phyloP scores from a whole-genome alignment of 1,284 basidiomycete species.

The Veloboletus limbatus region DNA sequence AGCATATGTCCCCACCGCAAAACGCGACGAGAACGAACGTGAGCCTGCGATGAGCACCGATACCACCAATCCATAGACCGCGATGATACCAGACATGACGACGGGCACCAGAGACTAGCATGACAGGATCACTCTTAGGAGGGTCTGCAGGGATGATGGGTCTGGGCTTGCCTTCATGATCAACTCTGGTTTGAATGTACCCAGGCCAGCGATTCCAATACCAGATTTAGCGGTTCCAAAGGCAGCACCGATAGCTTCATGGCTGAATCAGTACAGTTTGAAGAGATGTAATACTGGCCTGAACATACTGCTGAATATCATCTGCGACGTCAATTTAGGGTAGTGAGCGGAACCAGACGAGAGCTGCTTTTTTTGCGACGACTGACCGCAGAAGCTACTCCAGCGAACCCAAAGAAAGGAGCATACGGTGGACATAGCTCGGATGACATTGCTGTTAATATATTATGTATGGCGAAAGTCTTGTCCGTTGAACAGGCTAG shows the following conservation, averaged over 20 bases:
- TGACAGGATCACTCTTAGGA: slow-evolving; percentile 3
- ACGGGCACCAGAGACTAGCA: slow-evolving; percentile 33
- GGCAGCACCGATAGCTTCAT: slow-evolving; percentile 85
- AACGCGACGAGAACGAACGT: slow-evolving; percentile 40
- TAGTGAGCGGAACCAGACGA: slow-evolving; percentile 14
- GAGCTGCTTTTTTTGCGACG: background rate
- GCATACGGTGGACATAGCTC: slow-evolving; percentile 73
- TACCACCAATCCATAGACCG: slow-evolving; percentile 66
- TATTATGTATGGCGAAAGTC: slow-evolving; percentile 1
- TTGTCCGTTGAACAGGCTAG: background rate
- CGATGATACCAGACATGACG: slow-evolving; percentile 80
- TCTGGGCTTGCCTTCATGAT: slow-evolving; percentile 85
- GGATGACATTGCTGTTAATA: slow-evolving; percentile 45
- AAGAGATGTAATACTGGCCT: slow-evolving; percentile 7
- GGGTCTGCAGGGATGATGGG: background rate
- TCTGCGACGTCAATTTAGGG: slow-evolving; percentile 43
- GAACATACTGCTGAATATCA: slow-evolving; percentile 82
- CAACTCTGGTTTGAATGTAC: slow-evolving; percentile 91
- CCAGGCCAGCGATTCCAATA: slow-evolving; percentile 96
- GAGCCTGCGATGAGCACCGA: slow-evolving; percentile 66
- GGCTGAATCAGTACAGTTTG: slow-evolving; percentile 14
- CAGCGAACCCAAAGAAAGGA: slow-evolving; percentile 84
- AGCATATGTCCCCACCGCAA: background rate
- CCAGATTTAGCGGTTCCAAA: slow-evolving; percentile 97
- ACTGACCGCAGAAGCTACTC: slow-evolving; percentile 77